phyloP scores from a whole-genome alignment of 805 yeast genomes.

The Metschnikowia aberdeeniae region DNA sequence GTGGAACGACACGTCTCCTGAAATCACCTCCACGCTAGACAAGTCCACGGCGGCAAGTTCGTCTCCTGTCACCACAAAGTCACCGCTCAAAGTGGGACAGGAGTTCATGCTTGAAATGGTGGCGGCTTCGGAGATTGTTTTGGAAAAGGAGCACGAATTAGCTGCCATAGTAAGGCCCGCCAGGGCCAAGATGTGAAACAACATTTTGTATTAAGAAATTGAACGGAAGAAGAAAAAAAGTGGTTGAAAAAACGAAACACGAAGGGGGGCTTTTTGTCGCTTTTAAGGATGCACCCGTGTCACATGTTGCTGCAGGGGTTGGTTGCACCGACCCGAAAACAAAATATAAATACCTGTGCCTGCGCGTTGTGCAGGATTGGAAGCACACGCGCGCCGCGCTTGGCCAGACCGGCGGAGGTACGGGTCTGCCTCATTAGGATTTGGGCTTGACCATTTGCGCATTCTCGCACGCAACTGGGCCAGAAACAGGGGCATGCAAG shows the following conservation, averaged over 20 bases:
- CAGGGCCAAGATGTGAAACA: constrained; percentile 12
- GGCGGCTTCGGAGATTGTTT: constrained; percentile 38
- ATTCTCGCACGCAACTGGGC: no score
- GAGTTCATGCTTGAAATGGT: constrained; percentile 31
- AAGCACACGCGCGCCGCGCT: no score
- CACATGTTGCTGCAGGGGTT: constrained; percentile 2
- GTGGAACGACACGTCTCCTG: constrained; percentile 31
- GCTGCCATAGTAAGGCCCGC: constrained; percentile 10
- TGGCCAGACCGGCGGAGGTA: no score
- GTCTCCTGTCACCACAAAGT: constrained; percentile 35
- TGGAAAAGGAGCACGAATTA: constrained; percentile 35
- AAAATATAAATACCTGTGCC: not conserved
- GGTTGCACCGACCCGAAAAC: not conserved
- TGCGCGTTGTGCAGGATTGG: constrained; percentile 2
- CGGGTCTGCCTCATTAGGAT: no score
- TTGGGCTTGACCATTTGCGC: no score
- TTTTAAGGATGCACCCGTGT: not conserved
- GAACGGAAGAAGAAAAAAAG: not conserved
- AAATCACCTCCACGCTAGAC: constrained; percentile 24
- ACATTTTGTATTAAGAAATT: not conserved
- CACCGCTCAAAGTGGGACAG: constrained; percentile 41
- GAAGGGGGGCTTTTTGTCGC: not conserved
- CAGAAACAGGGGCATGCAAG: no score
- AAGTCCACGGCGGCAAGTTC: constrained; percentile 28
- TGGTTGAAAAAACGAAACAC: not conserved